phyloP scores from a whole-genome alignment of 352 stramenopile species.

The Phytophthora niederhauseri region DNA sequence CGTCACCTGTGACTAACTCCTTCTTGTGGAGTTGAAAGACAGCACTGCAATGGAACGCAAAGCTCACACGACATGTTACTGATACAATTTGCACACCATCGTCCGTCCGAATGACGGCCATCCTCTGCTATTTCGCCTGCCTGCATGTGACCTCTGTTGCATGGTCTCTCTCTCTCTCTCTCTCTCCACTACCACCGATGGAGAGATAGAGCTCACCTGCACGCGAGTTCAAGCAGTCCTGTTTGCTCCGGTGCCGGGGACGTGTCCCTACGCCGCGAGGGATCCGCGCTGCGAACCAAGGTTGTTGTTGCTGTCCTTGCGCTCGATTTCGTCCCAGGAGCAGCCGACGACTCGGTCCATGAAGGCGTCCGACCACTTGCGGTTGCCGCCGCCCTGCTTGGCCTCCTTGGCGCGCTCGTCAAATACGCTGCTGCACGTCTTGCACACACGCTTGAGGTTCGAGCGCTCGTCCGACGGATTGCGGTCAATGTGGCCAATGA shows the following conservation, averaged over 20 bases:
- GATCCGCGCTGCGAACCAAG: conserved; percentile 41
- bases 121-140: conserved; percentile 12
- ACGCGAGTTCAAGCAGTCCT: conserved; percentile 18
- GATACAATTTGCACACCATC: conserved; percentile 31
- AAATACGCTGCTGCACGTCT: conserved; percentile 76
- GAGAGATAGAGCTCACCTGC: conserved; percentile 13
- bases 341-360: conserved; percentile 64
- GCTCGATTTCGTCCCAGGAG: conserved; percentile 70
- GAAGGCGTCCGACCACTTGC: conserved; percentile 62
- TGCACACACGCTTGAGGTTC: conserved; percentile 75
- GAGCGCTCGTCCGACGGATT: conserved; percentile 47
- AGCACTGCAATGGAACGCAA: conserved; percentile 6
- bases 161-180: conserved; percentile 6
- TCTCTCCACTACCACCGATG: conserved; percentile 32
- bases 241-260: conserved; percentile 10
- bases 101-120: conserved; percentile 24
- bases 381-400: conserved; percentile 34
- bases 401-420: conserved; percentile 63
- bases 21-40: not conserved
- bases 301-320: conserved; percentile 36
- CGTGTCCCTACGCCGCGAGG: conserved; percentile 32
- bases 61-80: conserved; percentile 27
- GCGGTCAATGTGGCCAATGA: conserved; percentile 48
- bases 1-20: not conserved
- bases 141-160: conserved; percentile 3